A percentile compares a stretch with the other conserved stretches of the same genome.
phyloP scores from a whole-genome alignment of 805 yeast species.

The Suhomyces xylopsoci region DNA sequence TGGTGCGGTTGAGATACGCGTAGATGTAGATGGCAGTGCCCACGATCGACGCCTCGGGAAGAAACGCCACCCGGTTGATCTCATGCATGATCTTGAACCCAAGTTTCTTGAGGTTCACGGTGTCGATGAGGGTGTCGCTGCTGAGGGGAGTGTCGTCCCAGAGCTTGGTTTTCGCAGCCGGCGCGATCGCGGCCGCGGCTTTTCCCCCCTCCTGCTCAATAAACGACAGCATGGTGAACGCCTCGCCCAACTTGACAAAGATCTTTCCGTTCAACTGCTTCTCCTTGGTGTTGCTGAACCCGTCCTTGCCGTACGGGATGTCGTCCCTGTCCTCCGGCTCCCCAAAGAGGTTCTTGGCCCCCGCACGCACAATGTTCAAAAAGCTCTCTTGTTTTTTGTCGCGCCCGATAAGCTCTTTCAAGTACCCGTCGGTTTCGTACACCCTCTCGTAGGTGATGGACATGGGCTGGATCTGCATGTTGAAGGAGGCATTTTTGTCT shows the following conservation, averaged over 20 bases:
- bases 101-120: conserved; percentile 41
- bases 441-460: conserved; percentile 60
- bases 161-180: background rate
- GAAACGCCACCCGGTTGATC: conserved; percentile 46
- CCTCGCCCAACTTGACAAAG: conserved; percentile 33
- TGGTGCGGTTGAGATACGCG: conserved; percentile 19
- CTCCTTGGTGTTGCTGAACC: conserved; percentile 28
- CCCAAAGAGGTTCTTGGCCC: conserved; percentile 28
- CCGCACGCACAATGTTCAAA: conserved; percentile 33
- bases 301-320: conserved; percentile 15
- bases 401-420: conserved; percentile 53
- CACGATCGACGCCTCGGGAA: conserved; percentile 54
- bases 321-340: conserved; percentile 8
- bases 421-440: conserved; percentile 53
- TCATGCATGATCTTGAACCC: conserved; percentile 55
- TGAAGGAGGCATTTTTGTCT: conserved; percentile 19
- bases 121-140: conserved; percentile 4
- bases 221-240: conserved; percentile 28
- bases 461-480: conserved; percentile 47
- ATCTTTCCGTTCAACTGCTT: conserved; percentile 34
- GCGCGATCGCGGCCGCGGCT: conserved; percentile 3
- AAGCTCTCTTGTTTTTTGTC: conserved; percentile 56
- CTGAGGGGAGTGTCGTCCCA: background rate
- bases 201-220: conserved; percentile 11
- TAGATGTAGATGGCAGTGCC: conserved; percentile 42